Conservation (phyloP, 2,329 filamentous ascomycete genomes). For the Penicillium sp. region DNA sequence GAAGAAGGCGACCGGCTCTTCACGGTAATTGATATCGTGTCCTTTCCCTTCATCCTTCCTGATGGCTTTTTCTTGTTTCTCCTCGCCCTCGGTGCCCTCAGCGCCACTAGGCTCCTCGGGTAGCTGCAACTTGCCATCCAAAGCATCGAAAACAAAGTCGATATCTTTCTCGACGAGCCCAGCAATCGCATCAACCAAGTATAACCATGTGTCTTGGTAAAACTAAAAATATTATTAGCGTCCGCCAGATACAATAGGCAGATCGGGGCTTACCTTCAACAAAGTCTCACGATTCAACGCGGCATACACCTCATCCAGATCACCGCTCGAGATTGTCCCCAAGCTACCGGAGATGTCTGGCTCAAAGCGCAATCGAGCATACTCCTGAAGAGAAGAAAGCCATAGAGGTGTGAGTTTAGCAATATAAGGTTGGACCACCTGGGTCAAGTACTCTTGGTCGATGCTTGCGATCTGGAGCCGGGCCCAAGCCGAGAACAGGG, state of each 20-base stretch:
- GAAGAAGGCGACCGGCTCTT: conserved; percentile 97
- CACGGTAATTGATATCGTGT: conserved; percentile 91
- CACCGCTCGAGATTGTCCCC: conserved; percentile 77
- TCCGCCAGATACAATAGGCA: background rate
- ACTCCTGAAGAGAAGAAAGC: conserved; percentile 90
- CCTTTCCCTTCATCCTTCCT: conserved; percentile 52
- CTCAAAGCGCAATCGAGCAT: conserved; percentile 88
- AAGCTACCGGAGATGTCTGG: conserved; percentile 93
- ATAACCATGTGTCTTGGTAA: conserved; percentile 96
- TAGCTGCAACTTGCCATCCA: conserved; percentile 71
- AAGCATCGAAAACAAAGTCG: conserved; percentile 92
- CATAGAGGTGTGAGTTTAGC: conserved; percentile 87
- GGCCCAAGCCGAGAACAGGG: conserved; percentile 95
- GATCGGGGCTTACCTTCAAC: conserved; percentile 55
- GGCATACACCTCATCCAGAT: conserved; percentile 90
- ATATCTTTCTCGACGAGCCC: conserved; percentile 97
- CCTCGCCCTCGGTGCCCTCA: conserved; percentile 4
- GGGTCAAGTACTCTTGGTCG: conserved; percentile 83
- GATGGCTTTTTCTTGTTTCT: conserved; percentile 24
- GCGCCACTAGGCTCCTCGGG: conserved; percentile 29
- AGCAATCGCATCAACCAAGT: conserved; percentile 93
- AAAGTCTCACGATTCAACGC: conserved; percentile 92
- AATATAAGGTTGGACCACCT: conserved; percentile 87
- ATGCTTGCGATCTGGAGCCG: conserved; percentile 92
- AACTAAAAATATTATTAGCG: conserved; percentile 52